Evolutionary conservation across 2,329 filamentous ascomycete genomes (phyloP).

Genomic region (Amesomyces nigricolor): DNA sequence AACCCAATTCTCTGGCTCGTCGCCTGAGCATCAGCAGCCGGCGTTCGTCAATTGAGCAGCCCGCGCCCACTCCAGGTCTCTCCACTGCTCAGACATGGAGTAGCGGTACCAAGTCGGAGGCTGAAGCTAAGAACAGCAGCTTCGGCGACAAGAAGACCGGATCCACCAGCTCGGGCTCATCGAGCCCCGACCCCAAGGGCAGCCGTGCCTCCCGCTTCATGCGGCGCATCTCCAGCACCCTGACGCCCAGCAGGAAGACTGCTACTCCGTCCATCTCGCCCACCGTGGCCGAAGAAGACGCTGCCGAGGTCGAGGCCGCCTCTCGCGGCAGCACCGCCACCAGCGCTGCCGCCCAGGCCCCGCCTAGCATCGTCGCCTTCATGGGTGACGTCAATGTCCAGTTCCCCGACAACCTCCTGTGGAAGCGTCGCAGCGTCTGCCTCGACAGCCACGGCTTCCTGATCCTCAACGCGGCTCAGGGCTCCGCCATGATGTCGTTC

Average conservation of each 20-base stretch:
- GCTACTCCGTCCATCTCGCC: slow-evolving; percentile 43
- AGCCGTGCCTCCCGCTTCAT: slow-evolving; percentile 54
- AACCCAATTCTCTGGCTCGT: slow-evolving; percentile 47
- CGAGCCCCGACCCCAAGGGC: slow-evolving; percentile 37
- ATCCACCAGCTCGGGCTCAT: slow-evolving; percentile 17
- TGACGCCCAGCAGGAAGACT: slow-evolving; percentile 43
- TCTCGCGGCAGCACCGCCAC: slow-evolving; percentile 17
- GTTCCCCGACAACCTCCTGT: slow-evolving; percentile 90
- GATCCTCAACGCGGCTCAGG: slow-evolving; percentile 66
- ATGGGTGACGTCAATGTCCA: slow-evolving; percentile 94
- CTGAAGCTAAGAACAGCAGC: slow-evolving; percentile 40
- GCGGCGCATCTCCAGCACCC: slow-evolving; percentile 51
- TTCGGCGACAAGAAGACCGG: slow-evolving; percentile 22
- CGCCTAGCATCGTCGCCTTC: slow-evolving; percentile 52
- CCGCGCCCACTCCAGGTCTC: slow-evolving; percentile 30
- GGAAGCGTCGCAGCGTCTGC: slow-evolving; percentile 87
- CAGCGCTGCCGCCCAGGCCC: slow-evolving; percentile 20
- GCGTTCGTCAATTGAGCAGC: slow-evolving; percentile 45
- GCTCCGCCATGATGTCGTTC: slow-evolving; percentile 33
- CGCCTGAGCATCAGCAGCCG: slow-evolving; percentile 62
- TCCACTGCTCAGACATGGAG: slow-evolving; percentile 42
- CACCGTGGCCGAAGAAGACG: slow-evolving; percentile 46
- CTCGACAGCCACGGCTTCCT: slow-evolving; percentile 81
- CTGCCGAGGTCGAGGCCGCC: slow-evolving; percentile 31
- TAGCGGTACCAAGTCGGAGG: slow-evolving; percentile 40